phyloP scores from a whole-genome alignment of 1,284 basidiomycete genomes.

The Papiliotrema laurentii region DNA sequence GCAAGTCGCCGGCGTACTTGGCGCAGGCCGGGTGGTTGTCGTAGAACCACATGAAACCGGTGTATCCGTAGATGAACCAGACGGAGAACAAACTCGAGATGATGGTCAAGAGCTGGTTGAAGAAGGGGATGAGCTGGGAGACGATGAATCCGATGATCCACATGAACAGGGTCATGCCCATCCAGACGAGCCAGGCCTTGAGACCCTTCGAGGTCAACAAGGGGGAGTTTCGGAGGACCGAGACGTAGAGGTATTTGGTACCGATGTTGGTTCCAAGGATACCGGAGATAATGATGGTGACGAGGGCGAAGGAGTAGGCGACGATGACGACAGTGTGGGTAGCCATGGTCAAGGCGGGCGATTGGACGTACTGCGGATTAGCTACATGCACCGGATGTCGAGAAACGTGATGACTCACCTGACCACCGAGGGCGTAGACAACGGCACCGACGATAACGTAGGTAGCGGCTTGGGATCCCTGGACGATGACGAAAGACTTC shows the following conservation, averaged over 20 bases:
- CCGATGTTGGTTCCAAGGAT: slow-evolving; percentile 40
- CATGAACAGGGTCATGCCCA: slow-evolving; percentile 30
- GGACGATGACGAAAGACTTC: slow-evolving; percentile 39
- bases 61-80: slow-evolving; percentile 40
- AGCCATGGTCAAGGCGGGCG: slow-evolving; percentile 40
- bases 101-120: slow-evolving; percentile 44
- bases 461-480: slow-evolving; percentile 22
- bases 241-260: slow-evolving; percentile 41
- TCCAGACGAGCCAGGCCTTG: slow-evolving; percentile 31
- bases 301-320: slow-evolving; percentile 34
- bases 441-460: slow-evolving; percentile 35
- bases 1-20: slow-evolving; percentile 12
- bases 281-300: slow-evolving; percentile 42
- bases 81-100: slow-evolving; percentile 39
- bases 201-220: slow-evolving; percentile 30
- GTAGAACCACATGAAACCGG: slow-evolving; percentile 39
- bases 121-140: slow-evolving; percentile 41
- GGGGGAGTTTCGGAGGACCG: slow-evolving; percentile 26
- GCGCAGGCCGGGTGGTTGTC: slow-evolving; percentile 23
- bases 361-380: slow-evolving; percentile 23
- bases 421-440: slow-evolving; percentile 38
- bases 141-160: slow-evolving; percentile 41
- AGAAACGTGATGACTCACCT: slow-evolving; percentile 8
- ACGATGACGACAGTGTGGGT: slow-evolving; percentile 28
- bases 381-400: neutral